Evolutionary conservation across 75 land plant genomes (phyloP).

Genomic region (Cryptomeria japonica): DNA sequence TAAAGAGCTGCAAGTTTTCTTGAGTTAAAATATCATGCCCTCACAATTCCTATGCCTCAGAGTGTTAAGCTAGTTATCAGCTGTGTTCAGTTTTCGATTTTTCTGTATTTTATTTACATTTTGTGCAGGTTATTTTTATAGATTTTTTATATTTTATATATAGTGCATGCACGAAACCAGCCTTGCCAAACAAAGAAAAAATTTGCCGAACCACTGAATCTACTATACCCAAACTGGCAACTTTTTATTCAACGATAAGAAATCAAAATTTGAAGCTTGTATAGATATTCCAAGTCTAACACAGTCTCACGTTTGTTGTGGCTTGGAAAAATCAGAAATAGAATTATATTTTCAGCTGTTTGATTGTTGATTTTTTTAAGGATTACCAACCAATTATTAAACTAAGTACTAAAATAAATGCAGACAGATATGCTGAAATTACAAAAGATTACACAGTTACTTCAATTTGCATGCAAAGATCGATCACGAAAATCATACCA

Average conservation of each 20-base stretch:
- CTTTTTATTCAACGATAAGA: neutral
- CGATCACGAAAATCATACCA: constrained; percentile 40
- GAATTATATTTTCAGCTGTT: neutral
- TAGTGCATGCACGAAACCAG: no score
- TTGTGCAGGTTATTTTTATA: no score
- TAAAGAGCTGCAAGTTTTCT: no score
- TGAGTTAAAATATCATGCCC: no score
- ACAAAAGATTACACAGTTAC: neutral
- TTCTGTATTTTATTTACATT: no score
- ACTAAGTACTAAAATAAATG: neutral
- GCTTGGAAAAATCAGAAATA: neutral
- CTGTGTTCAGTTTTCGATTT: no score
- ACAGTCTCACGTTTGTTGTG: neutral
- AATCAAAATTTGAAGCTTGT: neutral
- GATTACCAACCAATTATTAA: neutral
- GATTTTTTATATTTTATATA: no score
- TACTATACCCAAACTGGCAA: no score
- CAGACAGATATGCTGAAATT: neutral
- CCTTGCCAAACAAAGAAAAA: no score
- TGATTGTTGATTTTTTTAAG: neutral
- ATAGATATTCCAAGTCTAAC: neutral
- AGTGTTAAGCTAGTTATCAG: no score
- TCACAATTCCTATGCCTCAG: no score
- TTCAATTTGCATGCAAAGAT: neutral
- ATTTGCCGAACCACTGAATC: no score